Conservation (phyloP, 208 protist genomes). For the Kentomonas sorsogonicus region DNA sequence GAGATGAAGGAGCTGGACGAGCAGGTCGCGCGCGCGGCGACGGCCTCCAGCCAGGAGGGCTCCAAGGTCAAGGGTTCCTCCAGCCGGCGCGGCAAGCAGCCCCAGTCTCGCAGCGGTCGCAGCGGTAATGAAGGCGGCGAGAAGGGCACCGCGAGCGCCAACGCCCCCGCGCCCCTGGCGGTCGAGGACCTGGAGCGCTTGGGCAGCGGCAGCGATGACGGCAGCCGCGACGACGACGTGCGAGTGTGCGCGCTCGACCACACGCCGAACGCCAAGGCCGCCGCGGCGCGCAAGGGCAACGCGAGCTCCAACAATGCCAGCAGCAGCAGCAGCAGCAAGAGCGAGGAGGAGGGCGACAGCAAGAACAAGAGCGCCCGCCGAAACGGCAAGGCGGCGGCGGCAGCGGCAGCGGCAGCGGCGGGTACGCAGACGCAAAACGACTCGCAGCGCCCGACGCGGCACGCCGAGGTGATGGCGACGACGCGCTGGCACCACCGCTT, state of each 20-base stretch:
- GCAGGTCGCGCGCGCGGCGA: no score
- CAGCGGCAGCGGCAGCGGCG: background rate
- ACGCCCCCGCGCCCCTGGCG: no score
- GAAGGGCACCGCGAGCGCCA: no score
- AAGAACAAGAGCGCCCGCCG: background rate
- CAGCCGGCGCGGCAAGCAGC: no score
- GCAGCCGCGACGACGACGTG: background rate
- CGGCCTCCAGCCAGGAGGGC: no score
- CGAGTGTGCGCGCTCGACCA: background rate
- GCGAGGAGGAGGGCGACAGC: background rate
- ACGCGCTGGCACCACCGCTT: slow-evolving; percentile 27
- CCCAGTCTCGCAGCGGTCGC: no score
- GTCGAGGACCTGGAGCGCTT: no score
- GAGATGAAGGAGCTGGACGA: no score
- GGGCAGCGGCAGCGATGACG: no score
- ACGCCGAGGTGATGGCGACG: background rate
- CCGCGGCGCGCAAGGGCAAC: background rate
- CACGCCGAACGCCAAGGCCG: background rate
- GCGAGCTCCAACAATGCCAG: background rate
- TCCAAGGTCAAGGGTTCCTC: no score
- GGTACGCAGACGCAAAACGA: background rate
- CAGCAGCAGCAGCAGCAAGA: background rate
- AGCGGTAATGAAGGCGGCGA: no score
- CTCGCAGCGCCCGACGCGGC: no score
- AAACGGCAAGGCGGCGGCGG: background rate